These are phyloP conservation scores for Nakaseomyces glabratus DNA, from an alignment of 1,139 yeast species.

Conservation along the genomic window DNA sequence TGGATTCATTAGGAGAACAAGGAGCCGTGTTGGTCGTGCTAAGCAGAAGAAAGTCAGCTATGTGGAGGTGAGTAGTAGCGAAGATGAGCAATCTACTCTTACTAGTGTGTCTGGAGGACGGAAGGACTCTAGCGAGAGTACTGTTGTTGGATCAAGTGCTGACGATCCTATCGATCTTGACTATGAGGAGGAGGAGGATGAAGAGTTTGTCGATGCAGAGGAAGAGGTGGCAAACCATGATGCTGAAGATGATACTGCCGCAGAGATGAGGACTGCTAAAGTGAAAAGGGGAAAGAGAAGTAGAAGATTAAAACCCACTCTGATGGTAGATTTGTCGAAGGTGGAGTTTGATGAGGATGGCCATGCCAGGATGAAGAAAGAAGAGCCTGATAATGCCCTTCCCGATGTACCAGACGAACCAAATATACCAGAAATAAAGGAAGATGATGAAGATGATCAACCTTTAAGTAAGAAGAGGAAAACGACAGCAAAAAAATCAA, in stretches of 20 bases:
- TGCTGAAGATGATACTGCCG: background rate
- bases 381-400: background rate
- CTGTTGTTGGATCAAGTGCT: background rate
- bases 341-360: conserved; percentile 5
- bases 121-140: conserved; percentile 9
- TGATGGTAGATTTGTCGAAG: conserved; percentile 8
- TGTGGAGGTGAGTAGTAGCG: conserved; percentile 14
- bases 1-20: conserved; percentile 24
- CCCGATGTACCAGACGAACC: conserved; percentile 16
- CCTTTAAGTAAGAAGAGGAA: conserved; percentile 19
- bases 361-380: conserved; percentile 1
- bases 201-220: conserved; percentile 9
- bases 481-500: conserved; percentile 15
- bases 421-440: conserved; percentile 29
- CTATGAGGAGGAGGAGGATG: conserved; percentile 13
- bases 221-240: conserved; percentile 5
- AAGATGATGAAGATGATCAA: conserved; percentile 21
- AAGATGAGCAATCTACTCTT: conserved; percentile 5
- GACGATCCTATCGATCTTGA: conserved; percentile 5
- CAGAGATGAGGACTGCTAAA: conserved; percentile 1
- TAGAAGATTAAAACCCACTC: conserved; percentile 16
- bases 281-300: conserved; percentile 23
- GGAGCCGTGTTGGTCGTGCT: conserved; percentile 16
- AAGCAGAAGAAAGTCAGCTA: conserved; percentile 18
- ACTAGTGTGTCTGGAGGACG: conserved; percentile 6